Evolutionary conservation across 2,329 filamentous ascomycete species (phyloP).

Genomic region (Pseudopithomyces maydicus): DNA sequence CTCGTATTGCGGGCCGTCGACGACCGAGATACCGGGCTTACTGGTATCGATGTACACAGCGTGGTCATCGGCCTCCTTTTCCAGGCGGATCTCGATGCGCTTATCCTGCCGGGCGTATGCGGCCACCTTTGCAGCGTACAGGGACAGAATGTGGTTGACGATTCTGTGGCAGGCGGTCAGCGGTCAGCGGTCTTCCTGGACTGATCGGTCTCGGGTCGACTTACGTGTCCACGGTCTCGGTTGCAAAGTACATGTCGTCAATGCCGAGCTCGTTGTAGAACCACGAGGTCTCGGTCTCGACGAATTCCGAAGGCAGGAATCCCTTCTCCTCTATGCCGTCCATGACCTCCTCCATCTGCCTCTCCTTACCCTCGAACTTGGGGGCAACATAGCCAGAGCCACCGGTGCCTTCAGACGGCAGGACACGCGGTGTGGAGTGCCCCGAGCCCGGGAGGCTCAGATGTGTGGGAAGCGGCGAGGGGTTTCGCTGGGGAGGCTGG

Average conservation of each 20-base stretch:
- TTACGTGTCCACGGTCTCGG: constrained; percentile 76
- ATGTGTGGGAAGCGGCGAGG: constrained; percentile 88
- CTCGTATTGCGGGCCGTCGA: constrained; percentile 88
- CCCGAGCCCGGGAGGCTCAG: constrained; percentile 69
- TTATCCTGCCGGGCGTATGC: constrained; percentile 93
- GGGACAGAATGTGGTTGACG: constrained; percentile 89
- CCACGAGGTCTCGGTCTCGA: constrained; percentile 88
- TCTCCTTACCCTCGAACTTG: constrained; percentile 88
- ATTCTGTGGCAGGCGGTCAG: constrained; percentile 65
- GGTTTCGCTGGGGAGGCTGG: constrained; percentile 64
- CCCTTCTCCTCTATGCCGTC: constrained; percentile 76
- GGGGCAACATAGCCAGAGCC: constrained; percentile 88
- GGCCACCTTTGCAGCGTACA: constrained; percentile 96
- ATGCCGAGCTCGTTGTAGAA: constrained; percentile 98
- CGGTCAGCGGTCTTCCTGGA: constrained; percentile 17
- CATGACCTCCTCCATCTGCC: constrained; percentile 88
- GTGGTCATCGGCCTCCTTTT: constrained; percentile 93
- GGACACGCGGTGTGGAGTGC: constrained; percentile 65
- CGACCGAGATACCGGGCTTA: constrained; percentile 77
- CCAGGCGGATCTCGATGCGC: constrained; percentile 88
- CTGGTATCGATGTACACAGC: constrained; percentile 99
- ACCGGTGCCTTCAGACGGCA: constrained; percentile 82
- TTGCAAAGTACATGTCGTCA: constrained; percentile 97
- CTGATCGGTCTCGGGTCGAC: constrained; percentile 8
- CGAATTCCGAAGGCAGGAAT: constrained; percentile 83